A percentile compares a stretch with the other conserved stretches of the same genome.
These are phyloP conservation scores for Avicennia marina DNA, from an alignment of 257 asterid genomes.

Conservation along the genomic window DNA sequence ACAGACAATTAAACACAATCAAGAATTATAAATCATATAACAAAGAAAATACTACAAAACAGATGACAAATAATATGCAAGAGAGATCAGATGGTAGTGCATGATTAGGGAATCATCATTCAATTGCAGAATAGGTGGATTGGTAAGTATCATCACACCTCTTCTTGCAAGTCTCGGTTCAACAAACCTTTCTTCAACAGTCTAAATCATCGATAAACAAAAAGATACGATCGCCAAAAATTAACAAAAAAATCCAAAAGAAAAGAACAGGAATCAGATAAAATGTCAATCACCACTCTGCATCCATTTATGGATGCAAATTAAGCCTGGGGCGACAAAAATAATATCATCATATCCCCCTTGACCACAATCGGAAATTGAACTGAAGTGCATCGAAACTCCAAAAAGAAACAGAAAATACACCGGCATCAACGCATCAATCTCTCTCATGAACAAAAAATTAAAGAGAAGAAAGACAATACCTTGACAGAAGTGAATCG, in stretches of 20 bases:
- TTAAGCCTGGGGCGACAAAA: slow-evolving; percentile 50
- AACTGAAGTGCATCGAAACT: background rate
- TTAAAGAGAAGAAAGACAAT: no score
- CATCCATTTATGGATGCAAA: slow-evolving; percentile 28
- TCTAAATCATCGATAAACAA: no score
- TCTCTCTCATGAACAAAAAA: no score
- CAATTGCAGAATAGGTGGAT: slow-evolving; percentile 47
- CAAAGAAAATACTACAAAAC: background rate
- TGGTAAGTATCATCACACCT: slow-evolving; percentile 51
- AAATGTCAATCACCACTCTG: slow-evolving; percentile 43
- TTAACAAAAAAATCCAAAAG: background rate
- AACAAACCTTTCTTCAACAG: background rate
- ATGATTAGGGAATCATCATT: slow-evolving; percentile 57
- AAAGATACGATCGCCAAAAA: no score
- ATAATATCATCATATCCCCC: slow-evolving; percentile 29
- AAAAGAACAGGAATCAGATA: slow-evolving; percentile 29
- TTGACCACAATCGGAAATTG: background rate
- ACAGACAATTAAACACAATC: background rate
- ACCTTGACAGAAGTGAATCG: slow-evolving; percentile 49
- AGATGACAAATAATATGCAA: background rate
- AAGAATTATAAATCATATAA: background rate
- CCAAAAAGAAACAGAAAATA: background rate
- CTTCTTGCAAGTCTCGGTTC: slow-evolving; percentile 16
- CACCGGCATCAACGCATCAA: no score
- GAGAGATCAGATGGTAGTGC: slow-evolving; percentile 91